Evolutionary conservation across 345 rosid genomes (phyloP), one percentile per base, ranked within the genome.

Genomic region (Eucalyptus pumila): DNA sequence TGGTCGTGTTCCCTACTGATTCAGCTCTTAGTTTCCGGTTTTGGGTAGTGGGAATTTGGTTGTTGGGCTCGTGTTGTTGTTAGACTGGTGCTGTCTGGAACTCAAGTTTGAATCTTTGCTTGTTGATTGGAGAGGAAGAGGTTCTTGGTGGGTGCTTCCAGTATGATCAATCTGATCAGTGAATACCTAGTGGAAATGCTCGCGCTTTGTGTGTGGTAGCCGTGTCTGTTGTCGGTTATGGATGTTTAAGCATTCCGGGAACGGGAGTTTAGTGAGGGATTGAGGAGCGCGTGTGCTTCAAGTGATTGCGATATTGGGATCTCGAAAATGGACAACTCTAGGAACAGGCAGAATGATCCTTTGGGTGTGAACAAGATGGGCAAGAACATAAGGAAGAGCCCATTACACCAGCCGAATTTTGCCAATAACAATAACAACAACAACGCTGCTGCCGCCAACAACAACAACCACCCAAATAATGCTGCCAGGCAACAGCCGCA

Each of bases 291-390:
- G 47, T 37, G 62, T 21, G 83, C 15, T 76, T 76, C 27, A 11
- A 40, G 47, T 37, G 83, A 76, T 11, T 76, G 13, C 9, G 6
- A 76, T 37, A 11, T 76, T 40, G 85, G 85, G 85, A 76, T 40
- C 85, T 40, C 30, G 47, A 23, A 37, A 23, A 97, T 96, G 99
- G 97, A 97, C 94, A 95, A 93, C 89, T 95, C 96, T 3, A 95
- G 95, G 92, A 96, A 94, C 89, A 89, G 94, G 93, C 95, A 89
- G 85, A 93, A 89, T 88, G 99, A 97, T 88, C 95, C 90, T 93
- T 92, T 97, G 93, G 99, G 98, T 81, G 97, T 96, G 91, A 97
- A 96, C 91, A 97, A 95, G 94, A 92, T 91, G 30, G 97, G 99
- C 67, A 97, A 93, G 92, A 96, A 94, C 86, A 96, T 96, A 91